Percentiles rank a stretch among this genome's conserved stretches.
These are phyloP conservation scores for Caryocar brasiliense DNA, from an alignment of 441 rosid genomes.

Conservation along the genomic window DNA sequence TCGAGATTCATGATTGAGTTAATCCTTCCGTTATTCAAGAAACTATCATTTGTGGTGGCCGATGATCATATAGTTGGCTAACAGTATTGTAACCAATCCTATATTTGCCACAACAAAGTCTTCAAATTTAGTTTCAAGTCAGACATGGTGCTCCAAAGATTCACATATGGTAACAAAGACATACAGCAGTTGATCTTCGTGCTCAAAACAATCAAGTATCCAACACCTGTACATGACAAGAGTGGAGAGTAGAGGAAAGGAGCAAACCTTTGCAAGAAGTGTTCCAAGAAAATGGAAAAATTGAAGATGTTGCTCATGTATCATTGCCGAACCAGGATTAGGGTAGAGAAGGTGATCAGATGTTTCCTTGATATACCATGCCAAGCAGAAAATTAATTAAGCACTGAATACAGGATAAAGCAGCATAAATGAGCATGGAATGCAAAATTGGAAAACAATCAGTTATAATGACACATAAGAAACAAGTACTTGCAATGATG, in stretches of 20 bases:
- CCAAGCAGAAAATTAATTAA: conserved; percentile 14
- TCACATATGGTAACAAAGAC: background rate
- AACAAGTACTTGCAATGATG: no score
- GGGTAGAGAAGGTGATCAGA: conserved; percentile 94
- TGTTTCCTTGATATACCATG: conserved; percentile 56
- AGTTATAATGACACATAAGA: no score
- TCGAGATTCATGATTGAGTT: no score
- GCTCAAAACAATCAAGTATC: no score
- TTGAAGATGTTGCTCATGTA: conserved; percentile 94
- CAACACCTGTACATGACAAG: no score
- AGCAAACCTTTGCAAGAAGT: conserved; percentile 78
- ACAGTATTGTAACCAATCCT: background rate
- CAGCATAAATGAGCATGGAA: background rate
- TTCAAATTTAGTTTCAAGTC: background rate
- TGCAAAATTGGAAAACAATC: no score
- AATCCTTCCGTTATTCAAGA: background rate
- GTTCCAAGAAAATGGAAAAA: conserved; percentile 94
- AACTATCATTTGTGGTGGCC: background rate
- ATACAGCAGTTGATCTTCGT: conserved; percentile 5
- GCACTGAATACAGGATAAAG: background rate
- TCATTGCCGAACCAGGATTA: conserved; percentile 96
- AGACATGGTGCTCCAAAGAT: background rate
- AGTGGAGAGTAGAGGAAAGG: background rate
- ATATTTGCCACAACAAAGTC: background rate
- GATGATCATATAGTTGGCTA: background rate